These are phyloP conservation scores for Vigna unguiculata DNA, from an alignment of 306 rosid species.

Conservation along the genomic window DNA sequence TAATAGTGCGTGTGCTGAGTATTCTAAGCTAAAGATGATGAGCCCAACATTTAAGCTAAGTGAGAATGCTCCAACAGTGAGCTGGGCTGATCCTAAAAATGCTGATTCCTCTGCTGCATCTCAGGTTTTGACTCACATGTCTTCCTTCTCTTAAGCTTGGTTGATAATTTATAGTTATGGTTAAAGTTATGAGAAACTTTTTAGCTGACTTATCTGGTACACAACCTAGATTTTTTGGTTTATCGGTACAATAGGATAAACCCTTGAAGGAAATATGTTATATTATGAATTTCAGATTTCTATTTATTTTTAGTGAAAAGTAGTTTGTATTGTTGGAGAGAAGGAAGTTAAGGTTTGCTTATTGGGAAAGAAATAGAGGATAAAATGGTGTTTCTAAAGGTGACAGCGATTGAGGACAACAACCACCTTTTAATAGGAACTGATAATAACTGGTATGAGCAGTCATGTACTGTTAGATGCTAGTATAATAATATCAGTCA, in stretches of 20 bases:
- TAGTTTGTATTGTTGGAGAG: background rate
- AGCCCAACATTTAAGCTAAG: constrained; percentile 82
- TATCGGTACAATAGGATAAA: background rate
- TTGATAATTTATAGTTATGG: constrained; percentile 40
- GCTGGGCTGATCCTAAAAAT: constrained; percentile 99
- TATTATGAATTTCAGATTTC: constrained; percentile 5
- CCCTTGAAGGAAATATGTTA: background rate
- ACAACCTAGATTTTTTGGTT: too few species aligned
- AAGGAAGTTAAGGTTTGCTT: background rate
- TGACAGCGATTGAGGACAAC: background rate
- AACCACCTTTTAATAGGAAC: background rate
- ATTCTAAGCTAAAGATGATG: constrained; percentile 91
- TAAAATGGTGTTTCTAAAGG: background rate
- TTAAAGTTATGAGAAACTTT: constrained; percentile 16
- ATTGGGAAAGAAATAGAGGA: background rate
- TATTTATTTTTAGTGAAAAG: background rate
- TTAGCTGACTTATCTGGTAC: constrained; percentile 17
- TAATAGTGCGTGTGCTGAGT: constrained; percentile 95
- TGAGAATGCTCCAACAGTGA: constrained; percentile 91
- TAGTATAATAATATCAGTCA: background rate
- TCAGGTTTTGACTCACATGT: constrained; percentile 61
- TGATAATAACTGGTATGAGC: background rate
- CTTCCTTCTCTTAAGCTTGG: constrained; percentile 18
- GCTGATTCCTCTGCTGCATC: constrained; percentile 92
- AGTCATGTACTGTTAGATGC: background rate